Base-by-base conservation (phyloP, 2,329 filamentous ascomycete species). In the Cordyceps farinosa region DNA sequence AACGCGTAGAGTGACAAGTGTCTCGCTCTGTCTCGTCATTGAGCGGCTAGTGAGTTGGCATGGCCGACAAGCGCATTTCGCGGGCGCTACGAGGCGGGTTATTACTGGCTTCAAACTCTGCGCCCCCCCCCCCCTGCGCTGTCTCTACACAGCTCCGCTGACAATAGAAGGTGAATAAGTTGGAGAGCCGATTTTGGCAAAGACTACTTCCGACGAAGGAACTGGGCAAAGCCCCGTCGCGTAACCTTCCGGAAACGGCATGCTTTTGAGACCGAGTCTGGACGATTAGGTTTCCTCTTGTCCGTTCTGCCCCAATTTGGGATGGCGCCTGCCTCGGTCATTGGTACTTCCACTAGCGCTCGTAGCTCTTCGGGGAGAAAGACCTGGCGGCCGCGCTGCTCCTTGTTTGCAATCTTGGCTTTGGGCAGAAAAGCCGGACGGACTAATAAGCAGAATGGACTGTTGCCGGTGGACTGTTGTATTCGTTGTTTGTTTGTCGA, bases 41-140 rank as follows among this genome's bases (percentile, higher is more conserved):
- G 48, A 53, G 58, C 58, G 58, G 48, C 58, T 61, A 52, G 55
- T 58, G 44, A 59, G 58, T 29, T 53, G 47, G 48, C 58, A 52
- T 40, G 58, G 30, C 38, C 48, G 48, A 53, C 58, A 61, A 61
- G 58, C 58, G 58, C 48, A 61, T 10, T 27, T 52, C 40, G 29
- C 48, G 9, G 58, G 58, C 58, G 58, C 58, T 53, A 53, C 48
- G 17, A 61, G 48, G 40, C 58, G 52, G 8, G 36, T 3, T 47
- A 38, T 53, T 44, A 61, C 40, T 61, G 58, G 58, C 58, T 50
- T 61, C 48, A 1, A 29, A 32, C 11, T 27, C 32, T 27, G 54
- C 54, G 45, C 15, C 38, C n/a, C 42, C 54, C 42, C 54, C 38
- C n/a, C 42, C 55, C 22, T 61, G 29, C 40, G 2, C 11, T 27